Evolutionary conservation across 441 rosid species (phyloP), one percentile per base, ranked within the genome.

Genomic region (Monsonia emarginata): DNA sequence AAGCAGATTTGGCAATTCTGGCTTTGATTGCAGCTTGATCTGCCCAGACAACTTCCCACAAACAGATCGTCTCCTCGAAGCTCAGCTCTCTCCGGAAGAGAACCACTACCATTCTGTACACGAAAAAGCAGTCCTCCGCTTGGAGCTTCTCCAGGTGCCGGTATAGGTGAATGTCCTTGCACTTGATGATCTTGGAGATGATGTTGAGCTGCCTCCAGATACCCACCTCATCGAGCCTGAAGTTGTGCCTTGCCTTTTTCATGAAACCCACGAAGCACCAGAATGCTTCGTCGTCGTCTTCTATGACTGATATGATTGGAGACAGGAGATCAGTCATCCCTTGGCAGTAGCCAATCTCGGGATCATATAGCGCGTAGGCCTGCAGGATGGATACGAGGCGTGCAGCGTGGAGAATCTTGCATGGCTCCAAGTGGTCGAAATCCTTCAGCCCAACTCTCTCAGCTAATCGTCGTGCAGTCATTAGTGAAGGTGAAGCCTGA

Each of bases 31-130:
- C 94, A 0, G 97, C 97, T 78, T 87, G 96, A 80, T 90, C 97
- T 16, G 97, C 98, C 97, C 97, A 90, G 88, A 90, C 85, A 62
- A 92, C 97, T 80, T 90, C 98, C 98, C 97, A 90, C 0, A 90
- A 87, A 82, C 92, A 85, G 46, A 81, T 66, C 10, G 97, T 87
- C 74, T 92, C 94, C 63, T 90, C 97, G 57, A 92, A 90, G 21
- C 89, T 83, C 75, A 92, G 75, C 75, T 92, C 97, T 76, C 98
- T 84, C 65, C 98, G 75, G 69, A 92, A 92, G 65, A 92, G 74
- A 24, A 92, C 97, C 5, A 93, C 85, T 66, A 90, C 98, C 98
- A 90, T 90, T 74, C 97, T 85, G 77, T 92, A 92, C 74, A 92
- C 96, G 21, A 92, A 92, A 76, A 88, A 88, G 80, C 98, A 92